phyloP scores from a whole-genome alignment of 179 eudicot genomes.

The Camellia oleifera region DNA sequence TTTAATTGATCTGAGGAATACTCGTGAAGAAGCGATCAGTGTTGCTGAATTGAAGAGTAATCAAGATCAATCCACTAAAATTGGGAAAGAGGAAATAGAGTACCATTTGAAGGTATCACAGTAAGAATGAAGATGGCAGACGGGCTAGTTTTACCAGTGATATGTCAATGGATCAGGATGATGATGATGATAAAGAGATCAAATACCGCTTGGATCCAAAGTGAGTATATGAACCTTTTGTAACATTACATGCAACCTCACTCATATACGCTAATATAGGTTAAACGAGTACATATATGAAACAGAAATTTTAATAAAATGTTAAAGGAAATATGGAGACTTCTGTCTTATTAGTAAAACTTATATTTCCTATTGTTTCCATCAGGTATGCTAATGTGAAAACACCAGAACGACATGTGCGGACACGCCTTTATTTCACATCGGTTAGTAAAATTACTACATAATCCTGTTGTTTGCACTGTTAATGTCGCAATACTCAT shows the following conservation, averaged over 20 bases:
- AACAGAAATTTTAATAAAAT: background rate
- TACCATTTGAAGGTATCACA: slow-evolving; percentile 42
- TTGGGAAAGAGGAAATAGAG: slow-evolving; percentile 53
- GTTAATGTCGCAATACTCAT: background rate
- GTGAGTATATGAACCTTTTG: slow-evolving; percentile 33
- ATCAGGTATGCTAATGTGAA: slow-evolving; percentile 88
- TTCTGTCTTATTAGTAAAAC: background rate
- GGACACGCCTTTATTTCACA: slow-evolving; percentile 93
- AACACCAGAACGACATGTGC: slow-evolving; percentile 94
- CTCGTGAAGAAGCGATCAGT: slow-evolving; percentile 90
- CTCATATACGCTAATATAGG: background rate
- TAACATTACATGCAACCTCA: background rate
- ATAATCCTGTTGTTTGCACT: background rate
- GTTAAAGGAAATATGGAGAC: background rate
- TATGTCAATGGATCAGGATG: slow-evolving; percentile 68
- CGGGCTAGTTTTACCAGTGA: slow-evolving; percentile 73
- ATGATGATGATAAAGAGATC: slow-evolving; percentile 90
- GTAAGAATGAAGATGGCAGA: slow-evolving; percentile 50
- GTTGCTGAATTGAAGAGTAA: slow-evolving; percentile 74
- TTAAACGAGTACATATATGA: no score
- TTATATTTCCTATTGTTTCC: slow-evolving; percentile 6
- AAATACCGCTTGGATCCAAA: slow-evolving; percentile 98
- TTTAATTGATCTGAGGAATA: slow-evolving; percentile 89
- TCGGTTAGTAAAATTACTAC: slow-evolving; percentile 54
- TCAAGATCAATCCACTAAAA: slow-evolving; percentile 38